Conservation (phyloP, 495 filamentous ascomycete species). For the Tricharina praecox region DNA sequence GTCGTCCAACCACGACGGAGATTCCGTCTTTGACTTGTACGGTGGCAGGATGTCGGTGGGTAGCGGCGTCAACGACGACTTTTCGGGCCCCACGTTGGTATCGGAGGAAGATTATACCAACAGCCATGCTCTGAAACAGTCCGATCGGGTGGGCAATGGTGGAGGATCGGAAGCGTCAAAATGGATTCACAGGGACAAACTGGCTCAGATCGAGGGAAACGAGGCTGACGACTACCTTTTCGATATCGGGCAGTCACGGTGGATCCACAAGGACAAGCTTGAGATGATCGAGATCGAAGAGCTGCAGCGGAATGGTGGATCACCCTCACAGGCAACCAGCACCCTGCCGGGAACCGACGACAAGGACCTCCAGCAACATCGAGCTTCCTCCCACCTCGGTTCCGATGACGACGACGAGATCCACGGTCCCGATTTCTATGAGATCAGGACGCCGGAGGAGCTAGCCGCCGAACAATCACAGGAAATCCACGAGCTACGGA, state of each 20-base stretch:
- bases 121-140: conserved; percentile 6
- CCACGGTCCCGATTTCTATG: conserved; percentile 32
- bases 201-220: conserved; percentile 77
- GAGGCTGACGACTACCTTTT: conserved; percentile 31
- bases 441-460: conserved; percentile 66
- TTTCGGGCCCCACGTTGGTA: not conserved
- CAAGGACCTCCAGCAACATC: conserved; percentile 29
- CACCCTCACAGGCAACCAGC: conserved; percentile 41
- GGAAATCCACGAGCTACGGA: conserved; percentile 23
- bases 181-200: conserved; percentile 93
- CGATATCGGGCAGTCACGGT: conserved; percentile 46
- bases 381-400: conserved; percentile 33
- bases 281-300: conserved; percentile 86
- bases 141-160: conserved; percentile 9
- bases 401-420: conserved; percentile 27
- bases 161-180: conserved; percentile 41
- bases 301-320: conserved; percentile 42
- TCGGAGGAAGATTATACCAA: conserved; percentile 16
- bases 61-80: conserved; percentile 10
- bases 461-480: conserved; percentile 43
- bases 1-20: conserved; percentile 25
- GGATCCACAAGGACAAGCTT: conserved; percentile 94
- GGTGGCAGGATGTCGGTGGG: conserved; percentile 21
- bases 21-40: conserved; percentile 26
- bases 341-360: conserved; percentile 13